A percentile compares a stretch with the other conserved stretches of the same genome.
Conservation (phyloP, 2,329 filamentous ascomycete genomes). For the Pestalotiopsis sp. region DNA sequence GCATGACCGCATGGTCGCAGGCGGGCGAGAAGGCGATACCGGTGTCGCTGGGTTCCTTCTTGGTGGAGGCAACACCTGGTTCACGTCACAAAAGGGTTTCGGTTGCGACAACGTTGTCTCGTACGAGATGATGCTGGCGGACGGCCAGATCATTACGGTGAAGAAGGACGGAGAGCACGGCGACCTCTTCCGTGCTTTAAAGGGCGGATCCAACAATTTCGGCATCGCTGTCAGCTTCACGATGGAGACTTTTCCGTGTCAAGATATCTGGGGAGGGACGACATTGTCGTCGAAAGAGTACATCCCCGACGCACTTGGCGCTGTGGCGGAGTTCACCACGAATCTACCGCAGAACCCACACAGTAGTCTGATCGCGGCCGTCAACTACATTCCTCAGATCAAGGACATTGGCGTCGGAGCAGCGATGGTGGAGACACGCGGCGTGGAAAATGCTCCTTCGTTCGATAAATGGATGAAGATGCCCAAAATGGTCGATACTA, state of each 20-base stretch:
- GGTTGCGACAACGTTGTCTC: slow-evolving; percentile 10
- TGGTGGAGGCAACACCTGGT: slow-evolving; percentile 20
- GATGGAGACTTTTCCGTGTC: slow-evolving; percentile 23
- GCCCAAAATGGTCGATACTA: slow-evolving; percentile 16
- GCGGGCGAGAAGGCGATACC: slow-evolving; percentile 14
- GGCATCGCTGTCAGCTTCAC: slow-evolving; percentile 22
- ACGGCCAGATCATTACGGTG: background rate
- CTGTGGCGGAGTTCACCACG: slow-evolving; percentile 15
- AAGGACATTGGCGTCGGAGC: slow-evolving; percentile 16
- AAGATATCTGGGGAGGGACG: slow-evolving; percentile 26
- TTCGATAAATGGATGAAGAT: slow-evolving; percentile 20
- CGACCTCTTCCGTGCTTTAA: slow-evolving; percentile 41
- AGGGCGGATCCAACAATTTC: slow-evolving; percentile 45
- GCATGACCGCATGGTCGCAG: background rate
- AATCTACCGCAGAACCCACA: slow-evolving; percentile 16
- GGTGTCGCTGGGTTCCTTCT: slow-evolving; percentile 19
- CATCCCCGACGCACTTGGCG: slow-evolving; percentile 16
- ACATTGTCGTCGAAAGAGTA: slow-evolving; percentile 15
- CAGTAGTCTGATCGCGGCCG: slow-evolving; percentile 22
- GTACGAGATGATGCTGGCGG: slow-evolving; percentile 8
- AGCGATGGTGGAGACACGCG: slow-evolving; percentile 17
- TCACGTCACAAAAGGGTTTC: slow-evolving; percentile 5
- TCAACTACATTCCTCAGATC: slow-evolving; percentile 20
- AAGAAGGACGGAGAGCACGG: background rate
- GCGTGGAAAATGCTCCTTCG: slow-evolving; percentile 18